phyloP scores from a whole-genome alignment of 1,139 yeast genomes.

The Zygosaccharomyces pseudobailii region DNA sequence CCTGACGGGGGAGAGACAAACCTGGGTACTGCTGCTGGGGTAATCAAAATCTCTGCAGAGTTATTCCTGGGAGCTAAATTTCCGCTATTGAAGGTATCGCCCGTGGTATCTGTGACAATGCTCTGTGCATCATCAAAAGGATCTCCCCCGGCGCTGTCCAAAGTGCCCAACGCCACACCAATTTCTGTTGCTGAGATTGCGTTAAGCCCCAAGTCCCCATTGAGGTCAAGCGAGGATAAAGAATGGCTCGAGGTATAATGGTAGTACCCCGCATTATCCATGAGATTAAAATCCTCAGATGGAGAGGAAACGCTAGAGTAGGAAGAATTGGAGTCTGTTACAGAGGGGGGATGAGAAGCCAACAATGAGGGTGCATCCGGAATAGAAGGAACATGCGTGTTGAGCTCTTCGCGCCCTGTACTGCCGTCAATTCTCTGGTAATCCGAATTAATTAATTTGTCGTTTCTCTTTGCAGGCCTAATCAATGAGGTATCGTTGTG shows the following conservation, averaged over 20 bases:
- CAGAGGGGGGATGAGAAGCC: constrained; percentile 3
- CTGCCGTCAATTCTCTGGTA: constrained; percentile 5
- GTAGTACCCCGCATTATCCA: constrained; percentile 1
- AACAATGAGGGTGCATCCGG: constrained; percentile 1
- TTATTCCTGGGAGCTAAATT: constrained; percentile 9
- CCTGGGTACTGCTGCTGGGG: constrained; percentile 9
- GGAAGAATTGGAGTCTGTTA: constrained; percentile 7
- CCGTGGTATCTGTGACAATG: constrained; percentile 16
- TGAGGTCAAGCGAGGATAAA: constrained; percentile 5
- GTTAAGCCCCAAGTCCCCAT: background rate
- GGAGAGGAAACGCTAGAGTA: constrained; percentile 1
- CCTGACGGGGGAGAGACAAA: constrained; percentile 6
- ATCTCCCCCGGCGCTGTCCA: constrained; percentile 5
- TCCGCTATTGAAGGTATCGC: constrained; percentile 2
- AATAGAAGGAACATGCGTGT: constrained; percentile 5
- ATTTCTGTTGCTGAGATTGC: background rate
- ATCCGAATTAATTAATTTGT: constrained; percentile 13
- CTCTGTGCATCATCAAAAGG: constrained; percentile 19
- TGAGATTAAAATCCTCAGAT: constrained; percentile 1
- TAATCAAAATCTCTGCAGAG: constrained; percentile 18
- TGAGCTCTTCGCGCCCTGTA: background rate
- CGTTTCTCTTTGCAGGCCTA: constrained; percentile 21
- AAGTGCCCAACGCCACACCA: background rate
- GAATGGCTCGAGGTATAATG: constrained; percentile 6
- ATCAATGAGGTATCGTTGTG: constrained; percentile 26